A percentile compares a stretch with the other conserved stretches of the same genome.
These are phyloP conservation scores for Saturnispora bothae DNA, from an alignment of 805 yeast species.

Conservation along the genomic window DNA sequence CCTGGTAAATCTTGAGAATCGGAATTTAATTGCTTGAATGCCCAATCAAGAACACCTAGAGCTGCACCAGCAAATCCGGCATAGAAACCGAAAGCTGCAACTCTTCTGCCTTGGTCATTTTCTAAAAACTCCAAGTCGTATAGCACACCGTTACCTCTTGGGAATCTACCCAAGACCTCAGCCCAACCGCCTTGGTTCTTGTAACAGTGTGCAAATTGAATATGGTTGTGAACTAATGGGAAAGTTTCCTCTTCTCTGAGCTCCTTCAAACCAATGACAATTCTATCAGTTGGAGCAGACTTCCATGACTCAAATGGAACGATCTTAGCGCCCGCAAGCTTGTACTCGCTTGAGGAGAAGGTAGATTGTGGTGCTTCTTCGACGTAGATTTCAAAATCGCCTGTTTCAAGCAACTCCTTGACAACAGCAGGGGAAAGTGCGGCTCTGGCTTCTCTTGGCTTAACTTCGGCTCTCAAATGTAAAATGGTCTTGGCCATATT, in stretches of 20 bases:
- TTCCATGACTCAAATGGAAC: conserved; percentile 95
- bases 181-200: conserved; percentile 97
- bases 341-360: conserved; percentile 68
- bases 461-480: conserved; percentile 93
- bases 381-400: conserved; percentile 70
- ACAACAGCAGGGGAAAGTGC: conserved; percentile 91
- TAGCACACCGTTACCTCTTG: conserved; percentile 79
- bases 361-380: conserved; percentile 82
- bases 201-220: conserved; percentile 98
- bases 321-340: conserved; percentile 68
- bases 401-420: conserved; percentile 72
- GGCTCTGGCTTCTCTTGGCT: conserved; percentile 95
- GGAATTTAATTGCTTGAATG: conserved; percentile 69
- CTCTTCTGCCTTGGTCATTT: conserved; percentile 93
- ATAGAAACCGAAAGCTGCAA: conserved; percentile 98
- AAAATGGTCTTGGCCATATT: conserved; percentile 40
- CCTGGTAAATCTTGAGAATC: conserved; percentile 66
- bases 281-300: conserved; percentile 79
- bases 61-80: conserved; percentile 99
- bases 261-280: conserved; percentile 90
- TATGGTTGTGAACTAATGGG: conserved; percentile 92
- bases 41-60: conserved; percentile 88
- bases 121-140: conserved; percentile 93
- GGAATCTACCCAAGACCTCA: conserved; percentile 80
- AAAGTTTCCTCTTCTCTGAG: conserved; percentile 80